A percentile compares a stretch with the other conserved stretches of the same genome.
phyloP scores from a whole-genome alignment of 106 monocot species.

The Allium fistulosum region DNA sequence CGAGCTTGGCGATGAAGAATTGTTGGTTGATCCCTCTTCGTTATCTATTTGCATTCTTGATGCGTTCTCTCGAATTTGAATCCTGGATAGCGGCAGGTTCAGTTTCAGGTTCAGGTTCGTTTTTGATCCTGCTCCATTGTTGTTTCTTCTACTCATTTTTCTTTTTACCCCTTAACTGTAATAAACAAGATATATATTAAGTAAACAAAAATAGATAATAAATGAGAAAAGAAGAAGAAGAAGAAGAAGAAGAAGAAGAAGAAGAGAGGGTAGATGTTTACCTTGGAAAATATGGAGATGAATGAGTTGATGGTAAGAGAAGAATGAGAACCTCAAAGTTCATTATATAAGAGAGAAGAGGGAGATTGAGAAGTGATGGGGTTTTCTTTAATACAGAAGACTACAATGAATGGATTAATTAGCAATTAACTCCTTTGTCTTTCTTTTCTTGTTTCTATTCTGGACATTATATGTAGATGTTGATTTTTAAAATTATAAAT shows the following conservation, averaged over 20 bases:
- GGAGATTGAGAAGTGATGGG: conserved; percentile 10
- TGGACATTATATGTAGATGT: too few species aligned
- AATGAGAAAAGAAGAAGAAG: not conserved
- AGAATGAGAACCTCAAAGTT: conserved; percentile 8
- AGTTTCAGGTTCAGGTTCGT: conserved; percentile 61
- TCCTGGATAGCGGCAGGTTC: conserved; percentile 12
- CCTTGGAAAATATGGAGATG: not conserved
- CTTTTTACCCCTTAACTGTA: too few species aligned
- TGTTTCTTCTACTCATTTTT: conserved; percentile 50
- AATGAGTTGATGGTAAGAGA: not conserved
- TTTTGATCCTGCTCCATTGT: conserved; percentile 51
- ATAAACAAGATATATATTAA: too few species aligned
- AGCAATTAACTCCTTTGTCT: conserved; percentile 11
- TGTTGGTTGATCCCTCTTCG: conserved; percentile 20
- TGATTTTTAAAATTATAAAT: too few species aligned
- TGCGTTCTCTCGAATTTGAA: conserved; percentile 16
- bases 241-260: not conserved
- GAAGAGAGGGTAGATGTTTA: conserved; percentile 14
- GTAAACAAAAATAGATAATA: not conserved
- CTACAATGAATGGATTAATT: conserved; percentile 19
- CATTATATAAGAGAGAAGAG: conserved; percentile 62
- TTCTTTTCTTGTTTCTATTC: not conserved
- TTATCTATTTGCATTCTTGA: conserved; percentile 19
- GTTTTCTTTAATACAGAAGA: conserved; percentile 49
- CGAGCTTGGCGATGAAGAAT: conserved; percentile 26